Evolutionary conservation across 345 rosid genomes (phyloP).

Genomic region (Camelina laxa): DNA sequence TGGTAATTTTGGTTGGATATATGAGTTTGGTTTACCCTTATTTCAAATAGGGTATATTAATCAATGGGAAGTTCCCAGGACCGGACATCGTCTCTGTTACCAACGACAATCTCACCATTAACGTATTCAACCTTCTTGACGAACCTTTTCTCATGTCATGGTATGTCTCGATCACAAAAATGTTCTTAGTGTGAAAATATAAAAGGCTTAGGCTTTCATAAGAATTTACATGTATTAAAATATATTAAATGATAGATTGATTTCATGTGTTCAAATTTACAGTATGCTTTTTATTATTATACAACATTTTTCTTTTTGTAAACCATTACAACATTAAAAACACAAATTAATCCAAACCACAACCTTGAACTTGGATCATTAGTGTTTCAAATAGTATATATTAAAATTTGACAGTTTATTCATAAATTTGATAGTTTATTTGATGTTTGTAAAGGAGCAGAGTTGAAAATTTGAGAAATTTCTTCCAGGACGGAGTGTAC

Average conservation of each 20-base stretch:
- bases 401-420: background rate
- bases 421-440: too few relatives aligned
- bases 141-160: conserved; percentile 65
- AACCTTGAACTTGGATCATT: background rate
- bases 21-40: background rate
- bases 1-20: background rate
- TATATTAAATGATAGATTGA: too few relatives aligned
- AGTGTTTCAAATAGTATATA: too few relatives aligned
- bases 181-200: too few relatives aligned
- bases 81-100: conserved; percentile 73
- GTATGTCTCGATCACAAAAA: background rate
- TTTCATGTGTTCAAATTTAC: background rate
- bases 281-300: too few relatives aligned
- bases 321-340: too few relatives aligned
- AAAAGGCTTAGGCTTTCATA: background rate
- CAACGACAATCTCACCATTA: conserved; percentile 73
- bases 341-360: background rate
- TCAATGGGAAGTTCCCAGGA: conserved; percentile 58
- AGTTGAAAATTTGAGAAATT: conserved; percentile 24
- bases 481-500: conserved; percentile 74
- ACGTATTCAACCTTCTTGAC: conserved; percentile 60
- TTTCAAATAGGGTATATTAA: conserved; percentile 35
- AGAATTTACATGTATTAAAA: background rate
- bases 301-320: too few relatives aligned
- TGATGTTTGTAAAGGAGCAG: conserved; percentile 20